These are phyloP conservation scores for Cucurbita maxima DNA, from an alignment of 306 rosid species.

Conservation along the genomic window DNA sequence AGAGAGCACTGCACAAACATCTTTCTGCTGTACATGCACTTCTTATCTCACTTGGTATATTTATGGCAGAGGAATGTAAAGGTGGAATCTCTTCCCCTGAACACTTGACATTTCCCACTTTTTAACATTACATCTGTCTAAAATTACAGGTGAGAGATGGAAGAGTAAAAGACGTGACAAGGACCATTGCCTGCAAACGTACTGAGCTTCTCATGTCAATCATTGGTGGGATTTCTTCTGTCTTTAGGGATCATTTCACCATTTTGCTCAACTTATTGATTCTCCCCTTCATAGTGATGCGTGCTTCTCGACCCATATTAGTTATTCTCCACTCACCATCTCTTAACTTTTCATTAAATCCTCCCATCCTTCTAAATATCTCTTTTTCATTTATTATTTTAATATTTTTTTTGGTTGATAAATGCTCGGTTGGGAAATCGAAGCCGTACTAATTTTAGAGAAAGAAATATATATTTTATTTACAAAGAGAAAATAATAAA, in stretches of 20 bases:
- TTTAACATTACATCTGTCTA: conserved; percentile 13
- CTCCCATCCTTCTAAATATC: neutral
- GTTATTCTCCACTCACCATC: conserved; percentile 29
- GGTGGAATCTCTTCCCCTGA: conserved; percentile 16
- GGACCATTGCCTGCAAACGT: conserved; percentile 21
- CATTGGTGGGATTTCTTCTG: conserved; percentile 20
- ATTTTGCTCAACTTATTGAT: conserved; percentile 22
- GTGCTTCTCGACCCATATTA: neutral
- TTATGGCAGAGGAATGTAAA: conserved; percentile 23
- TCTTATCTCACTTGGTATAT: conserved; percentile 15
- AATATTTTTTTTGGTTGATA: neutral
- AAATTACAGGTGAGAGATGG: conserved; percentile 10
- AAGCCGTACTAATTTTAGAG: neutral
- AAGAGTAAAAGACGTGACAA: conserved; percentile 16
- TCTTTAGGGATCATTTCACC: conserved; percentile 7
- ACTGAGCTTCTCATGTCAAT: conserved; percentile 21
- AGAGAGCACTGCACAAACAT: neutral
- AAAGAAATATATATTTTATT: too few relatives aligned
- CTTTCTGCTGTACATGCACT: neutral
- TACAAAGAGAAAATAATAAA: neutral
- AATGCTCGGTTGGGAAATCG: neutral
- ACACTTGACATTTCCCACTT: conserved; percentile 16
- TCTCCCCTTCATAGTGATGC: conserved; percentile 5
- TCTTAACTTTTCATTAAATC: neutral
- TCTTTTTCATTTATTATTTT: neutral